Evolutionary conservation across 164 flowering plant species (phyloP).

Genomic region (Stephania japonica): DNA sequence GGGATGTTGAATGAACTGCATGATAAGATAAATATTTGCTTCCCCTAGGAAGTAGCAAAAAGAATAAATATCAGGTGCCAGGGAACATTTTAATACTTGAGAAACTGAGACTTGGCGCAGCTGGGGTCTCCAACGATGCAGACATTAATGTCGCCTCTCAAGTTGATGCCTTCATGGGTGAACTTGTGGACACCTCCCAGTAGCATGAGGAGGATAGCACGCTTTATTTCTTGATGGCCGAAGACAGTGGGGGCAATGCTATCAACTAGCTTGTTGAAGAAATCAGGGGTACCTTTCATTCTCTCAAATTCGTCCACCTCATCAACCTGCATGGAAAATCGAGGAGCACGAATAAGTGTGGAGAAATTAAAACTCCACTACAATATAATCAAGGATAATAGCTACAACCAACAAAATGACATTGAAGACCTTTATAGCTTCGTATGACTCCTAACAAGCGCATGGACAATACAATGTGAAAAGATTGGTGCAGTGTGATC

Average conservation of each 20-base stretch:
- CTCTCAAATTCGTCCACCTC: conserved; percentile 68
- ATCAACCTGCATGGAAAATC: conserved; percentile 46
- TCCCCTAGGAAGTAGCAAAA: not conserved
- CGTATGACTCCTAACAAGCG: not conserved
- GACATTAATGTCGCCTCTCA: conserved; percentile 96
- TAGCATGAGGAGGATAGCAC: conserved; percentile 93
- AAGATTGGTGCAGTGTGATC: not conserved
- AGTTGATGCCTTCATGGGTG: conserved; percentile 94
- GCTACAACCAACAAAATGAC: not conserved
- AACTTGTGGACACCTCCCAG: conserved; percentile 91
- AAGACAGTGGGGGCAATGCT: conserved; percentile 89
- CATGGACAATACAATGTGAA: not conserved
- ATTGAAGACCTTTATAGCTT: not conserved
- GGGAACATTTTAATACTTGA: conserved; percentile 47
- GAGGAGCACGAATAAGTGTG: too few species aligned
- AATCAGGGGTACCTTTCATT: conserved; percentile 89
- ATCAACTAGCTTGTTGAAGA: conserved; percentile 84
- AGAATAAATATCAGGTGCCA: not conserved
- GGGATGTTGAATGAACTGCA: too few species aligned
- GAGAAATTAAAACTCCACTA: not conserved
- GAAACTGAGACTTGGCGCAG: conserved; percentile 97
- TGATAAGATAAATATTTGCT: too few species aligned
- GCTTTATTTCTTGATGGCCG: conserved; percentile 95
- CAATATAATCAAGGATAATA: not conserved
- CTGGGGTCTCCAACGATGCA: conserved; percentile 99